These are phyloP conservation scores for Suhomyces wounanorum DNA, from an alignment of 1,139 yeast species.

Conservation along the genomic window DNA sequence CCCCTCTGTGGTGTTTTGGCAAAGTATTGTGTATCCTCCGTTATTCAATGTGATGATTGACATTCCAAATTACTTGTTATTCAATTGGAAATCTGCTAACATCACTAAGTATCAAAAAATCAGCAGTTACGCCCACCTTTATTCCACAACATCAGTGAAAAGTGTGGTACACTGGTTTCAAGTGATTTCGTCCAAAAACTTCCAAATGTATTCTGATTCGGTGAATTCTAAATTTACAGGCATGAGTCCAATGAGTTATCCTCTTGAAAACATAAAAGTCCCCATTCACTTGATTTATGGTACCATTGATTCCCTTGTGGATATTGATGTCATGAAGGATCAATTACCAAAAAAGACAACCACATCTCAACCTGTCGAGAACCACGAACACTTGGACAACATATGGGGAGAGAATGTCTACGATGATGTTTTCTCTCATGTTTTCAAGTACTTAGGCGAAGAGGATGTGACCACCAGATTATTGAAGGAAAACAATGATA, in stretches of 20 bases:
- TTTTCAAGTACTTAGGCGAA: conserved; percentile 43
- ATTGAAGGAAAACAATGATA: conserved; percentile 7
- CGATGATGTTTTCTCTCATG: conserved; percentile 51
- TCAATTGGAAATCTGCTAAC: conserved; percentile 76
- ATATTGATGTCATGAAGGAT: conserved; percentile 68
- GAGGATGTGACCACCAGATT: conserved; percentile 12
- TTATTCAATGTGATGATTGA: conserved; percentile 76
- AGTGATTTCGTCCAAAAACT: conserved; percentile 73
- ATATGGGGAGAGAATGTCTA: conserved; percentile 82
- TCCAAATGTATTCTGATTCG: conserved; percentile 83
- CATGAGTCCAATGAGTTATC: conserved; percentile 42
- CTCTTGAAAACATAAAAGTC: conserved; percentile 57
- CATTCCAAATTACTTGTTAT: conserved; percentile 61
- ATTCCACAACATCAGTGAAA: conserved; percentile 89
- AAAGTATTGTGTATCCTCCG: conserved; percentile 78
- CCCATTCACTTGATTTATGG: conserved; percentile 84
- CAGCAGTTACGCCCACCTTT: conserved; percentile 78
- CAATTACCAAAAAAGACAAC: conserved; percentile 48
- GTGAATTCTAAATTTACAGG: conserved; percentile 39
- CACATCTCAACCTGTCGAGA: conserved; percentile 49
- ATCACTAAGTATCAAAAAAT: conserved; percentile 72
- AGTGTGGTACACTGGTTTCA: conserved; percentile 97
- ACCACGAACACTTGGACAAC: conserved; percentile 86
- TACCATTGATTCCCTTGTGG: conserved; percentile 77
- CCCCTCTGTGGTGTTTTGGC: conserved; percentile 84